Conservation (phyloP, 106 monocot genomes). For the Dactylorhiza incarnata region DNA sequence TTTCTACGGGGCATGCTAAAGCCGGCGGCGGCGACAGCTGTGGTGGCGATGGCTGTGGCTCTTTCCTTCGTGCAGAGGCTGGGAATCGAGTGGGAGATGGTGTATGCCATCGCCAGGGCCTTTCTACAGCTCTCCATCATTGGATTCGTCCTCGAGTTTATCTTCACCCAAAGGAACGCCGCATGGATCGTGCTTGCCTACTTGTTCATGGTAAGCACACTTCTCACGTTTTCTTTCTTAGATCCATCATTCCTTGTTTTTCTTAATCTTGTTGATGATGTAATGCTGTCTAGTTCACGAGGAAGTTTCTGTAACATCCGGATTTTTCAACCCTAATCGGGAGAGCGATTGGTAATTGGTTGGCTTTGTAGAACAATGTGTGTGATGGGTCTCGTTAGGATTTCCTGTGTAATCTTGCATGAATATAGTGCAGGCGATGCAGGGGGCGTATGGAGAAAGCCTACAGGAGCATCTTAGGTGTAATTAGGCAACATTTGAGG, state of each 20-base stretch:
- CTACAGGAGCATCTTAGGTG: no score
- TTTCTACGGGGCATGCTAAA: conserved; percentile 83
- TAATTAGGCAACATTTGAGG: no score
- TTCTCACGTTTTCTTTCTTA: not conserved
- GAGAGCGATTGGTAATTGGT: no score
- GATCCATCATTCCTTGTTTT: not conserved
- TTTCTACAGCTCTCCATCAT: conserved; percentile 87
- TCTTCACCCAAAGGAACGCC: conserved; percentile 82
- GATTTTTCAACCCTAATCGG: no score
- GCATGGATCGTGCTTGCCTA: conserved; percentile 86
- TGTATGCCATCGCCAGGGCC: conserved; percentile 54
- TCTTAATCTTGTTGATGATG: not conserved
- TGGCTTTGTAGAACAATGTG: no score
- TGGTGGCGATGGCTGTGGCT: conserved; percentile 60
- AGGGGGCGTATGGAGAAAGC: no score
- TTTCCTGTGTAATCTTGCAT: no score
- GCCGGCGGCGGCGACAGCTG: conserved; percentile 57
- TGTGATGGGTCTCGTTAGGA: no score
- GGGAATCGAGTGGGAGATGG: conserved; percentile 74
- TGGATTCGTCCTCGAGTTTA: conserved; percentile 91
- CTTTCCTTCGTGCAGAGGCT: conserved; percentile 69
- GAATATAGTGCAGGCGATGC: no score
- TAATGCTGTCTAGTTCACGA: not conserved
- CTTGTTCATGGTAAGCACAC: conserved; percentile 62
- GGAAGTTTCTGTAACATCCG: not conserved